Evolutionary conservation across 1,284 basidiomycete genomes (phyloP), one percentile per base, ranked within the genome.

Genomic region (Trichosporon faecale): DNA sequence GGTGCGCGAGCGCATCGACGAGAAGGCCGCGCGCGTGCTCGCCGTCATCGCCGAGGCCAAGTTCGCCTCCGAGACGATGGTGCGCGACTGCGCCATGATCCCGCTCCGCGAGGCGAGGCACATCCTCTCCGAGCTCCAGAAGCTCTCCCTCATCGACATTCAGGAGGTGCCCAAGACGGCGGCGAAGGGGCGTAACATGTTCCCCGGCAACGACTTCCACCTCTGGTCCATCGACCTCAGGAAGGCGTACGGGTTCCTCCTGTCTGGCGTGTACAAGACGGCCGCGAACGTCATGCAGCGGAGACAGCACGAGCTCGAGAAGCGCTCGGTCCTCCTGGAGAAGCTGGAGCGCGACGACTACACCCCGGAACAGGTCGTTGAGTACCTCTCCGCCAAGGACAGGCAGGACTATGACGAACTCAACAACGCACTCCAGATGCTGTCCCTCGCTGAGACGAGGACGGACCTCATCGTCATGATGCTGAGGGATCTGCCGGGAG

Each of bases 31-130:
- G 2, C 87, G 95, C 44, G 90, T 98, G 66, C 85, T 98, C 72
- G 88, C 91, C 66, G 86, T 98, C 23, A 84, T 99, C 33, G 83
- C 93, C 65, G 89, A 91, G 68, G 90, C 90, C n/a, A 94, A 93
- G n/a, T 97, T 97, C 84, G 90, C 96, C 85, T 93, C 95, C 73
- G 96, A 98, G 83, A 95, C 96, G 80, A 93, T 95, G 85, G 93
- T 99, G 55, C 91, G 94, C 25, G 96, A 97, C 83, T 86, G 92
- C 63, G 93, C 94, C 4, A 93, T 99, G 89, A 91, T 98, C 85
- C 88, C 93, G 0, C 88, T 91, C 44, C 93, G 93, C 79, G 92
- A 95, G 76, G 91, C 93, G 65, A 89, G 96, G 65, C 90, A 91
- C 49, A 84, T 94, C 52, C 86, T 98, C 68, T 88, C 91, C 11